Base-by-base conservation (phyloP, 352 stramenopile species). In the Peronospora farinosa region DNA sequence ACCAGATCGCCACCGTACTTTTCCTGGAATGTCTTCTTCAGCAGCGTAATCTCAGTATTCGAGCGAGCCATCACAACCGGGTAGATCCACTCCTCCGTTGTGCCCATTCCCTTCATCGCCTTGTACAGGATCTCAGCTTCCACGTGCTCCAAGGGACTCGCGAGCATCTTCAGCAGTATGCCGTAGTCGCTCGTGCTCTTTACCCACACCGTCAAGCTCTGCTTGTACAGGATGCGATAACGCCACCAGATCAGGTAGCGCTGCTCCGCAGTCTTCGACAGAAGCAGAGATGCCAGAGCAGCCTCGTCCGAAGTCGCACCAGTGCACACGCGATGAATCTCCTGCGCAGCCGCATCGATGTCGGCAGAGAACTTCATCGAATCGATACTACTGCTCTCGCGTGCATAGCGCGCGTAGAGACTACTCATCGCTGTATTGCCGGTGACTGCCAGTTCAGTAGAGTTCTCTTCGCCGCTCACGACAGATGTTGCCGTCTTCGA, bases 91-190 rank as follows among this genome's bases (percentile, higher is more conserved):
- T 64, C 80, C 55, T 89, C 80, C 37, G 67, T 87, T 7, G 78
- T 89, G 38, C 80, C 80, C 47, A 85, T 64, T 33, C 76, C 78
- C 54, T 89, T 86, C 42, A 72, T 86, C 16, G 80, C 78, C 36
- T 88, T 66, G n/a, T 62, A 63, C 41, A 92, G 45, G 39, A 92
- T 65, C 51, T 79, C 9, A 1, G 31, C 81, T 57, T 92, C 81
- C 25, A 72, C 76, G 54, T 90, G 68, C 23, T 73, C 68, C 37
- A 92, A 55, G 47, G 77, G 70, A 56, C 72, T 81, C n/a, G 75
- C 75, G 42, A 89, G 78, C 74, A 92, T 82, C 27, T 61, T 65
- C 54, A 92, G 56, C 40, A 88, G 50, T 9, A 68, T 74, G 49
- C 71, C 67, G 51, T 72, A 86, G 56, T 77, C 23, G 41, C 75